Evolutionary conservation across 495 filamentous ascomycete genomes (phyloP), one percentile per base, ranked within the genome.

Genomic region (Cercophora sp.): DNA sequence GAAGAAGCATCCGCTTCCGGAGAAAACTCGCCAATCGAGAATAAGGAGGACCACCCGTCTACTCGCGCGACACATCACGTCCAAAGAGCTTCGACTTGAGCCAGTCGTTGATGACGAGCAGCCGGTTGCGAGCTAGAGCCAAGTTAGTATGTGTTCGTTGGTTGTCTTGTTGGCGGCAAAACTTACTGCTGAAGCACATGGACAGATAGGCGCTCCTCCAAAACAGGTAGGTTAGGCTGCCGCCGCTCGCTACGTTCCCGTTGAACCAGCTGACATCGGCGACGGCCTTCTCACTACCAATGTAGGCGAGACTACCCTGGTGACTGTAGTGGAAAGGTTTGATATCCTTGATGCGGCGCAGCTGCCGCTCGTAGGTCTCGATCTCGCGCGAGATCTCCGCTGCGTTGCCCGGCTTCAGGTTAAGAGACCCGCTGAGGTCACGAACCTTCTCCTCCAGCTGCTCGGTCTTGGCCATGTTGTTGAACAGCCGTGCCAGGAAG

Each of bases 111-210:
- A 89, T 76, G 36, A 99, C 93, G 20, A 99, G 79, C 55, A 96
- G 79, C 66, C 93, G 85, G 73, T 97, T 99, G 55, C 93, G 86
- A 36, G 84, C 86, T 89, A 57, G 35, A 58, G 35, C 41, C 11
- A 37, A 42, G 54, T 70, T 52, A 66, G 60, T 34, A 4, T 25
- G 16, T 5, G 11, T 26, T 22, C 37, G 19, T 16, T 45, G 48
- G 16, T 13, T n/a, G 29, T 54, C 18, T 26, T 49, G 5, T 23
- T 20, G 26, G 16, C 23, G 47, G 48, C 19, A 44, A 54, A 61
- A 85, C 87, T 79, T 80, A 89, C 88, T 88, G 81, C 91, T 96
- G 70, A 97, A 99, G 82, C 91, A 96, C 93, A 99, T 99, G 81
- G 86, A 94, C 71, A 99, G 76, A 70, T 99, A 99, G 45, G 93